Conservation (phyloP, 352 stramenopile species). For the Globisporangium radiosum region DNA sequence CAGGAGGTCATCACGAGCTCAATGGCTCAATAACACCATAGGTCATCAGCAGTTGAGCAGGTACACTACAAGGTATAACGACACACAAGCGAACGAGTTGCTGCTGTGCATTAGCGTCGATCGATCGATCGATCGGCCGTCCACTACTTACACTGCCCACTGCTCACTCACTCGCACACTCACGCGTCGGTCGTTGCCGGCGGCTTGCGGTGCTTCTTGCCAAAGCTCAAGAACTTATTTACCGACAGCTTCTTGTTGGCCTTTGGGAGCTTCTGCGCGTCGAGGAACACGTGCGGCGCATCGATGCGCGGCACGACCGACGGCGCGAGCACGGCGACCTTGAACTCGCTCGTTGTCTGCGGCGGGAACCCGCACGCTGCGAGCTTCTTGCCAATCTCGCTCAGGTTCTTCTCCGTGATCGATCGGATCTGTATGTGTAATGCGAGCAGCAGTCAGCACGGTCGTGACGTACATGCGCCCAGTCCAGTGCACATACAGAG, state of each 20-base stretch:
- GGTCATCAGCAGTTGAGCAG: no score
- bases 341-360: slow-evolving; percentile 47
- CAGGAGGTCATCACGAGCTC: no score
- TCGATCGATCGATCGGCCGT: no score
- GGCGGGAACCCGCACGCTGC: slow-evolving; percentile 28
- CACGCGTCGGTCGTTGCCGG: not conserved
- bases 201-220: slow-evolving; percentile 45
- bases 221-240: slow-evolving; percentile 74
- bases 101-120: not conserved
- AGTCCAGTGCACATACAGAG: not conserved
- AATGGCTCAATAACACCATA: no score
- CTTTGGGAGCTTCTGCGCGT: slow-evolving; percentile 40
- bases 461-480: not conserved
- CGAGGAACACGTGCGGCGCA: slow-evolving; percentile 15
- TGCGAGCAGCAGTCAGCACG: not conserved
- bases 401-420: slow-evolving; percentile 66
- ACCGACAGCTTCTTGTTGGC: slow-evolving; percentile 56
- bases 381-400: slow-evolving; percentile 65
- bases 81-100: no score
- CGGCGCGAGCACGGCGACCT: slow-evolving; percentile 31
- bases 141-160: not conserved
- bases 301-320: slow-evolving; percentile 5
- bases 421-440: slow-evolving; percentile 38
- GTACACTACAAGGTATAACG: no score
- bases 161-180: not conserved